Evolutionary conservation across 345 rosid species (phyloP).

Genomic region (Camelina laxa): DNA sequence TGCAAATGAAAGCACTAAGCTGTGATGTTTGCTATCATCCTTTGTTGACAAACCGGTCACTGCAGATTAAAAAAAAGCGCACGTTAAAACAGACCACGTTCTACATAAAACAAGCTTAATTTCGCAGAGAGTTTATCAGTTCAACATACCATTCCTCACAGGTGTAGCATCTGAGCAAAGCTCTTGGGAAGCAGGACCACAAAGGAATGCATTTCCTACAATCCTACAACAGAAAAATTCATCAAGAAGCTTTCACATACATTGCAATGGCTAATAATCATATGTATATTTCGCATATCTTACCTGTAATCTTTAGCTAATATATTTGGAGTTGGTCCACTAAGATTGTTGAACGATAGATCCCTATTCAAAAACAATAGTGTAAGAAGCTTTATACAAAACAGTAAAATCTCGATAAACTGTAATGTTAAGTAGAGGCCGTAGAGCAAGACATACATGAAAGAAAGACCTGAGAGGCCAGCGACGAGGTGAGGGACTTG

Average conservation of each 20-base stretch:
- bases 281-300: neutral
- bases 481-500: slow-evolving; percentile 76
- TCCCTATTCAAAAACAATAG: slow-evolving; percentile 55
- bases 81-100: slow-evolving; percentile 16
- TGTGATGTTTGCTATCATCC: slow-evolving; percentile 50
- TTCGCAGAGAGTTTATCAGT: neutral
- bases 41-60: slow-evolving; percentile 53
- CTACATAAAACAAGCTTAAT: slow-evolving; percentile 3
- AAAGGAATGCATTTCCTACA: slow-evolving; percentile 76
- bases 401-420: neutral
- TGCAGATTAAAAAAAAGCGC: slow-evolving; percentile 39
- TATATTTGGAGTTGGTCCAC: slow-evolving; percentile 87
- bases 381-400: slow-evolving; percentile 1
- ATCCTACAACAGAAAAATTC: slow-evolving; percentile 46
- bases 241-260: slow-evolving; percentile 23
- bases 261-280: neutral
- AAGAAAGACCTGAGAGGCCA: slow-evolving; percentile 82
- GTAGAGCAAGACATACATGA: slow-evolving; percentile 62
- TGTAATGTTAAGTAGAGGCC: slow-evolving; percentile 4
- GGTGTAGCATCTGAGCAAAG: slow-evolving; percentile 59
- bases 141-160: slow-evolving; percentile 61
- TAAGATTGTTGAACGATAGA: slow-evolving; percentile 87
- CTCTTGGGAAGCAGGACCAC: slow-evolving; percentile 58
- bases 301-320: slow-evolving; percentile 88
- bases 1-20: slow-evolving; percentile 70